Percentiles rank a stretch among this genome's conserved stretches.
Conservation (phyloP, 78 protist genomes). For the Cyanophora paradoxa region DNA sequence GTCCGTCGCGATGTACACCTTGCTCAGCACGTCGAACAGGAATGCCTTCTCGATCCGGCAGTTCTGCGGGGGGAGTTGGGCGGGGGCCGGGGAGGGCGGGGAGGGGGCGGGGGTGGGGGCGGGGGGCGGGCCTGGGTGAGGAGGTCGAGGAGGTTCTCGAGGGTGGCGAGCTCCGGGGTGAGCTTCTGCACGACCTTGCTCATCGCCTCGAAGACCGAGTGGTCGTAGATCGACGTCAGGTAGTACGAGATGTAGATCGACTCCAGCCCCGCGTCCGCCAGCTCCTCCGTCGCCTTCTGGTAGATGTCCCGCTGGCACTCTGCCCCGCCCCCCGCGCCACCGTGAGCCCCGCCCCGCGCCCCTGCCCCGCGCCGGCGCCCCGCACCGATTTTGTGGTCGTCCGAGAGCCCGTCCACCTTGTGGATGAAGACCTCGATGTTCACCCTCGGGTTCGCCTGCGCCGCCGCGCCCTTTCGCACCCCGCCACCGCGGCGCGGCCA, state of each 20-base stretch:
- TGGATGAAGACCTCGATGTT: slow-evolving; percentile 91
- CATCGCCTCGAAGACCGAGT: slow-evolving; percentile 91
- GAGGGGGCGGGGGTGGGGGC: neutral
- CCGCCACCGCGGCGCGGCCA: no score
- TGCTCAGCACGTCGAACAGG: slow-evolving; percentile 60
- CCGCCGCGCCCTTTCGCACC: no score
- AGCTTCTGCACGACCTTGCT: slow-evolving; percentile 86
- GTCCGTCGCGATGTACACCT: slow-evolving; percentile 93
- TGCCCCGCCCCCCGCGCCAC: no score
- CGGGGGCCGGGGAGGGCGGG: neutral
- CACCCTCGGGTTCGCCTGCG: slow-evolving; percentile 50
- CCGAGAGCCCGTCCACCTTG: slow-evolving; percentile 56
- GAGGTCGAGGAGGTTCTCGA: slow-evolving; percentile 80
- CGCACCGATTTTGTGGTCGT: slow-evolving; percentile 1
- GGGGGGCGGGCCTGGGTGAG: slow-evolving; percentile 18
- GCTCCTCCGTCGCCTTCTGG: slow-evolving; percentile 67
- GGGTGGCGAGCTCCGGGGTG: slow-evolving; percentile 86
- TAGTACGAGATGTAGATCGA: slow-evolving; percentile 70
- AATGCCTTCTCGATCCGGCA: slow-evolving; percentile 91
- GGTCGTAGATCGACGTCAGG: slow-evolving; percentile 94
- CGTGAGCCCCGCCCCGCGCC: no score
- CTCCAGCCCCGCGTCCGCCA: slow-evolving; percentile 18
- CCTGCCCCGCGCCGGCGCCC: no score
- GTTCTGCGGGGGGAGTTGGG: slow-evolving; percentile 31
- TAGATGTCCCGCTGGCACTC: slow-evolving; percentile 80